Base-by-base conservation (phyloP, 768 basidiomycete species). In the Gelatoporia subvermispora region DNA sequence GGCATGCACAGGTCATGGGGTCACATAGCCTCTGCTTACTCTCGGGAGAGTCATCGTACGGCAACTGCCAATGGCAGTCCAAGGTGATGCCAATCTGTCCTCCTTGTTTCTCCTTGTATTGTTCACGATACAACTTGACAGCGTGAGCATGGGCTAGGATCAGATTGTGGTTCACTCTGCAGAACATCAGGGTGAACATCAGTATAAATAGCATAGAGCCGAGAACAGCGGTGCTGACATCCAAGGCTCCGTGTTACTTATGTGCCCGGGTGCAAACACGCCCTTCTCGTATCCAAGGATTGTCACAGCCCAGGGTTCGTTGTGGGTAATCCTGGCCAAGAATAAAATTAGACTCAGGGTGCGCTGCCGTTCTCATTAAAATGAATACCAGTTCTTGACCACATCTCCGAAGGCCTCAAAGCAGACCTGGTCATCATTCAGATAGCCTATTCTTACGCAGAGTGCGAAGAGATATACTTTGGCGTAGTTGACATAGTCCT, bases 71-170 rank as follows among this genome's bases (percentile, higher is more conserved):
- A 59, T 85, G 81, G n/a, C 82, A 81, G 56, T 88, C 88, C 34
- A 88, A 68, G 0, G 87, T 88, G 59, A 90, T 87, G 8, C 85
- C 86, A 53, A 88, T 85, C 53, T 74, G 69, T 21, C 85, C 88
- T 2, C 75, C 70, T 60, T 88, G 85, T 1, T 48, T 64, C 2
- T 73, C 50, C 65, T 85, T 81, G 73, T 78, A 89, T 47, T 82
- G 65, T n/a, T 81, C 75, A 21, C 83, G 77, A 57, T 88, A 89
- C 5, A 80, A 55, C 56, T 85, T 80, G 35, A 81, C 80, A 15
- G 82, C 82, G 48, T 75, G 61, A 0, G 84, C 86, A 53, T 89
- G 88, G 1, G 87, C 74, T 16, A 88, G 68, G 35, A 88, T 81
- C 46, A 85, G 62, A 54, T 68, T 75, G 61, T 86, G 86, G 1